Evolutionary conservation across 163 green algal genomes (phyloP), one percentile per base, ranked within the genome.

Genomic region (Chlorella variabilis): DNA sequence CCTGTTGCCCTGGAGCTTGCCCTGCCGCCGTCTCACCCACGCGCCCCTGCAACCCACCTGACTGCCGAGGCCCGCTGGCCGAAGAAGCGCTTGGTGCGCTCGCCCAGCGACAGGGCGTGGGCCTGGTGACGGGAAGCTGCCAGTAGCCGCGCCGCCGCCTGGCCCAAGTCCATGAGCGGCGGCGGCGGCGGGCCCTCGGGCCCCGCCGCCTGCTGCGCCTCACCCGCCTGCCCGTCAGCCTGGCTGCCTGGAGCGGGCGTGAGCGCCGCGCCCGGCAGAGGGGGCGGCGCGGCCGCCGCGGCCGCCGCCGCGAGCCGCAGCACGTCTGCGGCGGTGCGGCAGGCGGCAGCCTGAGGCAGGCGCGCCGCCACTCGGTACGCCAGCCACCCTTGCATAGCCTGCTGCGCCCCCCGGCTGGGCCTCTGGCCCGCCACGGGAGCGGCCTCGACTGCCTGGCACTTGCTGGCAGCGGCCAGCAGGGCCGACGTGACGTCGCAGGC

Each of bases 101-200:
- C 71, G 2, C n/a, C 25, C 3, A 68, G 51, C 9, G 18, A 7
- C 29, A 41, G 17, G 0, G 39, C 5, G 3, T 39, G 56, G 2
- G 13, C 38, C 38, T 59, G 36, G 27, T 58, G 15, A 15, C 39
- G 2, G 2, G 59, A 36, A 25, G 56, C 71, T 5, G 49, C 36
- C 73, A 80, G 56, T 36, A 80, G 56, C 25, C 54, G 73, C 27
- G 27, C 38, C 1, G 73, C 73, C 36, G 21, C 48, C 27, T 80
- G 36, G 8, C n/a, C 38, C 8, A 66, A 18, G 71, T 23, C 27
- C 36, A 70, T 67, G 9, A 8, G 15, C 25, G 29, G 25, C 45
- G 29, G 15, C 18, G 63, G 33, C 34, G 20, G 59, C 59, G 1
- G 38, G 8, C 38, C 66, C 39, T 58, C 29, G n/a, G 31, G 31